Evolutionary conservation across 257 asterid species (phyloP), one percentile per base, ranked within the genome.

Genomic region (Parsonsia alboflavescens): DNA sequence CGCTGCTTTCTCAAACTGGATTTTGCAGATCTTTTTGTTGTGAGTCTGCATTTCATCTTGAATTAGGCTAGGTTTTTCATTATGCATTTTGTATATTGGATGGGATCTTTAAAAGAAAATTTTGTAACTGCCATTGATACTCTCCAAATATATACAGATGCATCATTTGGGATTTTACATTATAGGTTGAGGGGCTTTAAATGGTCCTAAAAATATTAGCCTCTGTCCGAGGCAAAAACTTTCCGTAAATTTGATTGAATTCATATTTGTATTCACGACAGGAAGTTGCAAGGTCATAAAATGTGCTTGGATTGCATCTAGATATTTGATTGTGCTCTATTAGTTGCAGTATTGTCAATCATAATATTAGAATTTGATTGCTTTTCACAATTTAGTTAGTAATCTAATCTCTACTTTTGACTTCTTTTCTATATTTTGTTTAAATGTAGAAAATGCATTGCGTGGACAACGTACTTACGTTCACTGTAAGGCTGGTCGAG

Each of bases 401-500:
- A 12, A 6, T 69, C 42, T 62, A 6, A 54, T 42, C 13, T 7
- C n/a, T 33, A 33, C 22, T 10, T 45, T 7, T 8, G 42, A 67
- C 12, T 26, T 66, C 19, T n/a, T 16, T 4, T 59, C 50, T 42
- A 52, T 48, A 4, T 26, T 49, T 59, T 41, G 39, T 71, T 57
- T 52, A 28, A 54, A 42, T 45, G 5, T 41, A 85, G 89, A 75
- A 73, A 83, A 85, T 79, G 84, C 87, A 21, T 76, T 75, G 21
- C 56, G 59, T 46, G 85, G 87, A 56, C 41, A 58, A 74, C 61
- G 87, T 22, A 85, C 89, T 36, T 83, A 85, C 54, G 81, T 85
- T 28, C 89, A 85, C 56, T 85, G 89, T 78, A 85, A 85, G 81
- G 89, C 87, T 74, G 89, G 87, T 53, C 73, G 87, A 65, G 89